Evolutionary conservation across 2,329 filamentous ascomycete species (phyloP).

Genomic region (Monilinia fructicola): DNA sequence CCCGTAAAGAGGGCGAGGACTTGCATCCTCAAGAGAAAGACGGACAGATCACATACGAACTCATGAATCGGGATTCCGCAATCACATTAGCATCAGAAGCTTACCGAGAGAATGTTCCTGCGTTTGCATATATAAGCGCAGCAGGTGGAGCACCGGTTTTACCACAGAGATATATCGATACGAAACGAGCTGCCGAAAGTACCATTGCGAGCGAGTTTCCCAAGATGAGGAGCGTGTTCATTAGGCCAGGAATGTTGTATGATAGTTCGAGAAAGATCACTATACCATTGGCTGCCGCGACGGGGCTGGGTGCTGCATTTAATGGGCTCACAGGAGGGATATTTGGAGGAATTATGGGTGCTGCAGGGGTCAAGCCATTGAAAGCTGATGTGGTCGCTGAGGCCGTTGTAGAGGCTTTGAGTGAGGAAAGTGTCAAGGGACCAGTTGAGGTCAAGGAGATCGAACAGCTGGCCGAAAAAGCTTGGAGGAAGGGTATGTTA

Average conservation of each 20-base stretch:
- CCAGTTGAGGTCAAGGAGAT: slow-evolving; percentile 77
- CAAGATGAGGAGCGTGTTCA: slow-evolving; percentile 73
- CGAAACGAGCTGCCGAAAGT: slow-evolving; percentile 86
- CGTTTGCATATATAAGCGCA: slow-evolving; percentile 87
- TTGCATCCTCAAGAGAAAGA: slow-evolving; percentile 65
- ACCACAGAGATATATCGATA: slow-evolving; percentile 81
- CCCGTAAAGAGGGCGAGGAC: slow-evolving; percentile 57
- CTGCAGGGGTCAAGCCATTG: slow-evolving; percentile 80
- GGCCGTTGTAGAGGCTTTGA: slow-evolving; percentile 83
- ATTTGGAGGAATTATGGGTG: slow-evolving; percentile 74
- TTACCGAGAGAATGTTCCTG: slow-evolving; percentile 58
- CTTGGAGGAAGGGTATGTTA: slow-evolving; percentile 89
- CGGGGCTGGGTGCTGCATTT: slow-evolving; percentile 70
- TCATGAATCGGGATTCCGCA: slow-evolving; percentile 93
- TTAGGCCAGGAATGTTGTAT: slow-evolving; percentile 86
- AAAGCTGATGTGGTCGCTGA: slow-evolving; percentile 86
- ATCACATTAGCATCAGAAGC: slow-evolving; percentile 80
- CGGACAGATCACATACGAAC: slow-evolving; percentile 87
- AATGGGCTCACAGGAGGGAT: slow-evolving; percentile 76
- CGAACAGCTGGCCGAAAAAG: slow-evolving; percentile 74
- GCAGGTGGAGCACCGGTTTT: slow-evolving; percentile 82
- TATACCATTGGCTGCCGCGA: slow-evolving; percentile 76
- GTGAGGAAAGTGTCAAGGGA: slow-evolving; percentile 70
- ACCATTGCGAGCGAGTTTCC: slow-evolving; percentile 72
- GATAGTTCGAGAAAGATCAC: slow-evolving; percentile 80